Base-by-base conservation (phyloP, 2,329 filamentous ascomycete genomes). In the Rhinocladiella similis region DNA sequence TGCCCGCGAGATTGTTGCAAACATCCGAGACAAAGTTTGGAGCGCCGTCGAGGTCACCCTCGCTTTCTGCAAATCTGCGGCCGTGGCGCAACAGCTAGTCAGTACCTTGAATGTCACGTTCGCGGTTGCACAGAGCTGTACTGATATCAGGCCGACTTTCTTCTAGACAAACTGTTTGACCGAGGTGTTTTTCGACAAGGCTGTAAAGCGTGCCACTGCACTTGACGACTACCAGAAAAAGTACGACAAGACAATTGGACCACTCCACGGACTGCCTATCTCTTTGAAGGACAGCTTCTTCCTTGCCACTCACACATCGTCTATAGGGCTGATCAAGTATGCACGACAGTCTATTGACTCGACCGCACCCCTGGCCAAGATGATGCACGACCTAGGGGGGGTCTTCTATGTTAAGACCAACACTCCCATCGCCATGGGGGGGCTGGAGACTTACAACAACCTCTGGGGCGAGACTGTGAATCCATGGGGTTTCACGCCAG, bases 191-290 rank as follows among this genome's bases (percentile, higher is more conserved):
- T 83, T 83, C 62, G 69, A 78, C 7, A 75, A 79, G 66, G 81
- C 81, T 2, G 71, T 84, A 45, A 67, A 73, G 29, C 73, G 73
- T 38, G 82, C 82, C 3, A 75, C 77, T 59, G 71, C 77, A 33
- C 74, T 84, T 0, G 83, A 86, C 65, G 72, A 77, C 0, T 74
- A 83, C 55, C 72, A 81, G 3, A 61, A 70, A 67, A 76, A 16
- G 70, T 77, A 60, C 69, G 76, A 33, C 33, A 71, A 74, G 59
- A 69, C 77, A 0, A 71, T 80, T 38, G 88, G 88, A 0, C 86
- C 87, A 1, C 76, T 91, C 1, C 87, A 90, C 68, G 88, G 85
- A 68, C 60, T 77, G n/a, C 70, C 72, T 1, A 70, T 79, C 43
- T 83, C 85, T 0, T 77, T 91, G 45, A 91, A 91, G 66, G 63